Percentiles rank a stretch among this genome's conserved stretches.
phyloP scores from a whole-genome alignment of 495 filamentous ascomycete genomes.

The Glarea lozoyensis region DNA sequence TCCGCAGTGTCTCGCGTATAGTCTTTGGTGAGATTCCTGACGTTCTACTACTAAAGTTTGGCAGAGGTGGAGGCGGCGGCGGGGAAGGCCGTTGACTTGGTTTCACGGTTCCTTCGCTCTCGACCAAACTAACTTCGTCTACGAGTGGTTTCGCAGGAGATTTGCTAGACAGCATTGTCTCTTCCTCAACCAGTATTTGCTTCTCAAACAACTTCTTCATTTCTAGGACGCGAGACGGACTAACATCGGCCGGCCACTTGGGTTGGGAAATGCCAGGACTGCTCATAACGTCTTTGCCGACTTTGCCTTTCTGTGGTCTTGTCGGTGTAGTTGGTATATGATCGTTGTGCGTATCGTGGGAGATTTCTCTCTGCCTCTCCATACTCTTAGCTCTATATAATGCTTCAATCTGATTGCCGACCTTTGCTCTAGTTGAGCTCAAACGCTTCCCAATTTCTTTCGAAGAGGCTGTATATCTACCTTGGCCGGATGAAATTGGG shows the following conservation, averaged over 20 bases:
- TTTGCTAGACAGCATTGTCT: not conserved
- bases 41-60: not conserved
- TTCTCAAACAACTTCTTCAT: constrained; percentile 11
- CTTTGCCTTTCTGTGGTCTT: not conserved
- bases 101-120: not conserved
- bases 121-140: not conserved
- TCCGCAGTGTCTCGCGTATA: not conserved
- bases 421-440: not conserved
- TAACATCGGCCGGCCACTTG: not conserved
- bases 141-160: not conserved
- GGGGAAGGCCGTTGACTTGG: not conserved
- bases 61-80: not conserved
- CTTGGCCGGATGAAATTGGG: no score
- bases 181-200: not conserved
- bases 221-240: constrained; percentile 5
- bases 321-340: not conserved
- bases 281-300: not conserved
- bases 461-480: not conserved
- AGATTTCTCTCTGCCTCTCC: constrained; percentile 3
- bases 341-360: not conserved
- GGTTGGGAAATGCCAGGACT: no score
- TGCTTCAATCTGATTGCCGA: constrained; percentile 8
- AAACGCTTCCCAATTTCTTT: not conserved
- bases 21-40: constrained; percentile 2
- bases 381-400: constrained; percentile 6